phyloP scores from a whole-genome alignment of 345 rosid species.

The Pistacia atlantica region DNA sequence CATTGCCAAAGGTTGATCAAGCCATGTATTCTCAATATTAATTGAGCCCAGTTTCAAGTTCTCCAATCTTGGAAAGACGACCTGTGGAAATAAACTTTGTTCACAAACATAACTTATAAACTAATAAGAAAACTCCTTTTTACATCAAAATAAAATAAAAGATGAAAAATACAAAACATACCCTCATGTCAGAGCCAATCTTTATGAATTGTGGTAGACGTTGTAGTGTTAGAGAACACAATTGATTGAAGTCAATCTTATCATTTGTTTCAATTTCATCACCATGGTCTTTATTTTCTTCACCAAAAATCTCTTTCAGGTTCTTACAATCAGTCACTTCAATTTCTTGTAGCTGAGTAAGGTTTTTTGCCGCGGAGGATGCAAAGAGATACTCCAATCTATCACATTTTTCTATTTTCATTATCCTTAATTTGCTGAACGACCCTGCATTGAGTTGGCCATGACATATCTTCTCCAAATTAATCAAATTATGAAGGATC shows the following conservation, averaged over 20 bases:
- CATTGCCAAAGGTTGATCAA: neutral
- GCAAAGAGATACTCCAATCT: slow-evolving; percentile 22
- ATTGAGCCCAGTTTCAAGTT: neutral
- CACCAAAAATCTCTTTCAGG: slow-evolving; percentile 17
- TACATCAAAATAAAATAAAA: neutral
- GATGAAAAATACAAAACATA: neutral
- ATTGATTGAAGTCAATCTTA: neutral
- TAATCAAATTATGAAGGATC: too few species aligned
- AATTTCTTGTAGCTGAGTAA: slow-evolving; percentile 14
- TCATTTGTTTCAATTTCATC: too few species aligned
- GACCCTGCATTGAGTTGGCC: too few species aligned
- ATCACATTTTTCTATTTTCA: neutral
- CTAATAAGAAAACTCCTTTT: too few species aligned
- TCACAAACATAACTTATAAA: neutral
- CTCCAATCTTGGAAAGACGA: slow-evolving; percentile 1
- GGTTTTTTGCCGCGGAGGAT: neutral
- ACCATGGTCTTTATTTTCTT: too few species aligned
- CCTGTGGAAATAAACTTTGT: neutral
- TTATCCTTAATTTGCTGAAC: too few species aligned
- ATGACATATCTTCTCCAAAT: too few species aligned
- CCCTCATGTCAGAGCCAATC: neutral
- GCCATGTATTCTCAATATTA: neutral
- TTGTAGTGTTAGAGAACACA: neutral
- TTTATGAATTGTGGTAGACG: neutral
- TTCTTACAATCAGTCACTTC: neutral